phyloP scores from a whole-genome alignment of 495 filamentous ascomycete species.

The Podospora sp. region DNA sequence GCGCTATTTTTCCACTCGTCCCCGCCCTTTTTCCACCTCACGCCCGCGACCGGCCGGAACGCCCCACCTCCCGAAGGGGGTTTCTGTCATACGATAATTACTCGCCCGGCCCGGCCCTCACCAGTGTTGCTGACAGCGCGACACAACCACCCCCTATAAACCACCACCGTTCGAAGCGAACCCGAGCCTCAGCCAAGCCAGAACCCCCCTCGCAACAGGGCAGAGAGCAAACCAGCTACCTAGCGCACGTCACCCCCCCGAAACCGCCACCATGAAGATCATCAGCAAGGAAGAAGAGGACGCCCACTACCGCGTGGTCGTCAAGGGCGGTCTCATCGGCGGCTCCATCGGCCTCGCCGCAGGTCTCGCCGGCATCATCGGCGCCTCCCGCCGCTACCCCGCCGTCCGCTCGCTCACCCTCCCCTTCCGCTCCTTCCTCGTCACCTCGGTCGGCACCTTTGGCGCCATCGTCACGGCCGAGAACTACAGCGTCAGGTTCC shows the following conservation, averaged over 20 bases:
- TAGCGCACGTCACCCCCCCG: background rate
- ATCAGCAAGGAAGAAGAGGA: slow-evolving; percentile 90
- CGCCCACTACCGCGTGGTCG: slow-evolving; percentile 62
- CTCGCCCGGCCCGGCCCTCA: background rate
- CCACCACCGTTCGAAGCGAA: background rate
- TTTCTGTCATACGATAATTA: background rate
- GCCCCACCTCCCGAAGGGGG: background rate
- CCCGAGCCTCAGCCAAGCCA: background rate
- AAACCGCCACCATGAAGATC: slow-evolving; percentile 73
- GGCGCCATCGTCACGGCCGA: slow-evolving; percentile 85
- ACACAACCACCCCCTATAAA: background rate
- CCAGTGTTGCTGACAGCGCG: background rate
- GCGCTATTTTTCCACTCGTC: no score
- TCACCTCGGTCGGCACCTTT: slow-evolving; percentile 82
- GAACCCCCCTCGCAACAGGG: background rate
- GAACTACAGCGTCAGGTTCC: slow-evolving; percentile 72
- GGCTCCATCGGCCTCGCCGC: slow-evolving; percentile 63
- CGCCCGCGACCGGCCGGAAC: no score
- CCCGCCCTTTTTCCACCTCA: no score
- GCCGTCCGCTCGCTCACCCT: slow-evolving; percentile 78
- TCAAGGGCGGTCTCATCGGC: slow-evolving; percentile 78
- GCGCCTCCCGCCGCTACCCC: slow-evolving; percentile 64
- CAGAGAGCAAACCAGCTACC: no score
- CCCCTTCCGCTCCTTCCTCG: slow-evolving; percentile 87
- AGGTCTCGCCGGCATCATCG: slow-evolving; percentile 65